Evolutionary conservation across 1,284 basidiomycete species (phyloP).

Genomic region (Marasmius tenuissimus): DNA sequence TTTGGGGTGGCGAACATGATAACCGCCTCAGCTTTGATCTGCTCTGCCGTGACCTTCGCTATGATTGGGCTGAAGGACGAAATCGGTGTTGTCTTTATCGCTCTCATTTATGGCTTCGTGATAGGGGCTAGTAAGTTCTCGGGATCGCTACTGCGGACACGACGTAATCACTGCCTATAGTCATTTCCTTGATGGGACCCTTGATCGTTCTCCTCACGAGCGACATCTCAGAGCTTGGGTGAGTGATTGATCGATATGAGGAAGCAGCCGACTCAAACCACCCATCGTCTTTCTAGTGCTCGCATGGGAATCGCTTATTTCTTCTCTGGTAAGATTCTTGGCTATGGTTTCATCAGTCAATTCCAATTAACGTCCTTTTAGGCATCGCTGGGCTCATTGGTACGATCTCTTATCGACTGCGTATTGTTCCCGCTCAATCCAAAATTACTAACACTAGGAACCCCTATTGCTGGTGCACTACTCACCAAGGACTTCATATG

Average conservation of each 20-base stretch:
- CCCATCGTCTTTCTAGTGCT: neutral
- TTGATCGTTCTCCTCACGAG: slow-evolving; percentile 12
- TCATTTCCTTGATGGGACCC: slow-evolving; percentile 12
- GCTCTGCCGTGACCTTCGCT: slow-evolving; percentile 26
- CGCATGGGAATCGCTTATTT: neutral
- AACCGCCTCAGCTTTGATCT: slow-evolving; percentile 16
- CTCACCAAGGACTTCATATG: slow-evolving; percentile 14
- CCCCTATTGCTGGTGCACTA: slow-evolving; percentile 17
- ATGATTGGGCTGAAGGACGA: slow-evolving; percentile 25
- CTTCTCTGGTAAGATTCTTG: neutral
- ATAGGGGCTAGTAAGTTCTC: slow-evolving; percentile 23
- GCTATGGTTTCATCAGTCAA: neutral
- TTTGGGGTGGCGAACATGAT: slow-evolving; percentile 27
- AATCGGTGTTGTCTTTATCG: slow-evolving; percentile 23
- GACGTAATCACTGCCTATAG: slow-evolving; percentile 4
- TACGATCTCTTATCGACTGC: neutral
- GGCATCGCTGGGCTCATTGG: slow-evolving; percentile 2
- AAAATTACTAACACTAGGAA: neutral
- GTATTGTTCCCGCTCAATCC: neutral
- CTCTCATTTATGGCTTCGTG: slow-evolving; percentile 30
- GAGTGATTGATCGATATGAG: neutral
- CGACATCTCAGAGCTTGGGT: slow-evolving; percentile 19
- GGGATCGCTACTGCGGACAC: neutral
- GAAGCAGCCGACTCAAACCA: neutral
- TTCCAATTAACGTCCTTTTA: neutral